A percentile compares a stretch with the other conserved stretches of the same genome.
phyloP scores from a whole-genome alignment of 2,329 filamentous ascomycete genomes.

The Cryphonectria carpinicola region DNA sequence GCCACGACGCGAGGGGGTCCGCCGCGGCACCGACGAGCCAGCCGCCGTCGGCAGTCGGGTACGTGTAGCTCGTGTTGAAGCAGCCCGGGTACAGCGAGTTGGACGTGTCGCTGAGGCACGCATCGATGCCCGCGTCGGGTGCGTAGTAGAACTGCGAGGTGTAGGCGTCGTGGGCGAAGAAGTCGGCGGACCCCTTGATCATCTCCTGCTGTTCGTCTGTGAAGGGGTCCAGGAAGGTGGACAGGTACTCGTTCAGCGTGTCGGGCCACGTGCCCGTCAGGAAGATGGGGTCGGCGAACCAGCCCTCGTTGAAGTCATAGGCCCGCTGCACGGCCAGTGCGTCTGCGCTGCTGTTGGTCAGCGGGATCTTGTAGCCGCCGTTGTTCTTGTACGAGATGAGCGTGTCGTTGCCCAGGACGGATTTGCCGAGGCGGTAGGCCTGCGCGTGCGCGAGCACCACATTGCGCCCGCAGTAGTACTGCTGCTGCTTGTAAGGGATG shows the following conservation, averaged over 20 bases:
- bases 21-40: constrained; percentile 21
- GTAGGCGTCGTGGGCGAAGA: constrained; percentile 24
- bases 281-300: constrained; percentile 25
- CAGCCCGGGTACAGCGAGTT: constrained; percentile 23
- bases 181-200: constrained; percentile 16
- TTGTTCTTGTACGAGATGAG: constrained; percentile 27
- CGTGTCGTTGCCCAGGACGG: constrained; percentile 18
- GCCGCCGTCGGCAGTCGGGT: constrained; percentile 13
- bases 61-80: constrained; percentile 25
- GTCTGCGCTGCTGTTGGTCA: constrained; percentile 19
- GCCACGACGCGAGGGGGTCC: constrained; percentile 18
- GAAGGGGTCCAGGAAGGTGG: constrained; percentile 24
- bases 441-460: constrained; percentile 24
- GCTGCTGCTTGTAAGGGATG: constrained; percentile 24
- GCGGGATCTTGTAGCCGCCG: constrained; percentile 24
- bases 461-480: constrained; percentile 24
- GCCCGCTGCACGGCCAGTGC: constrained; percentile 24
- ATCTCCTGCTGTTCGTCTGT: constrained; percentile 14
- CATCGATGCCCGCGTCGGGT: constrained; percentile 19
- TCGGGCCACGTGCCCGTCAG: constrained; percentile 23
- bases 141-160: constrained; percentile 24
- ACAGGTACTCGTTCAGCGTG: constrained; percentile 21
- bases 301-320: constrained; percentile 27
- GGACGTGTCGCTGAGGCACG: constrained; percentile 13
- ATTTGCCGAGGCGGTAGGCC: constrained; percentile 23